These are phyloP conservation scores for Salvia rosmarinus DNA, from an alignment of 257 asterid species.

Conservation along the genomic window DNA sequence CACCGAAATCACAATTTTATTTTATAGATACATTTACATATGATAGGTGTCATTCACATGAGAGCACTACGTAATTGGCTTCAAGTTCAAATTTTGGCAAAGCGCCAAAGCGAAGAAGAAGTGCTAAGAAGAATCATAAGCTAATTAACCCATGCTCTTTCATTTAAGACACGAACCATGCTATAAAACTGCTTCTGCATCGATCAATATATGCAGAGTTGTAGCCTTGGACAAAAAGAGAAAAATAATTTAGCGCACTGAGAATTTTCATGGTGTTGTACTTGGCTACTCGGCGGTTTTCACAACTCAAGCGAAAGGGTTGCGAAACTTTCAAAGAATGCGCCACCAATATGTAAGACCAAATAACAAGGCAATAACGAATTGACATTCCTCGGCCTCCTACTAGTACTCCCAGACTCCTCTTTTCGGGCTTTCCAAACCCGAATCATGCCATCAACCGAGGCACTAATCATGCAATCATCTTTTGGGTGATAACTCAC, in stretches of 20 bases:
- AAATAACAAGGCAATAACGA: not conserved
- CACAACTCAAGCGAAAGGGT: not conserved
- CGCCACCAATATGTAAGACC: not conserved
- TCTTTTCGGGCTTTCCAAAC: slow-evolving; percentile 79
- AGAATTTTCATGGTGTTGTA: not conserved
- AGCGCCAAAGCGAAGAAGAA: too few relatives aligned
- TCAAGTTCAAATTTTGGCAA: not conserved
- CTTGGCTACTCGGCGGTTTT: not conserved
- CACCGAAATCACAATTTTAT: too few relatives aligned
- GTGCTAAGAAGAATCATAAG: too few relatives aligned
- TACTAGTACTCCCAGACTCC: not conserved
- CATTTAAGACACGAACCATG: not conserved
- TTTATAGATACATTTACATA: too few relatives aligned
- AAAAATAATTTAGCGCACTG: not conserved
- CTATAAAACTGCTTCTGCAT: not conserved
- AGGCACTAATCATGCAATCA: slow-evolving; percentile 81
- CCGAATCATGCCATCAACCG: slow-evolving; percentile 84
- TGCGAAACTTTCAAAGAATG: too few relatives aligned
- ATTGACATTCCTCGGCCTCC: slow-evolving; percentile 5
- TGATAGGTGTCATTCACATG: too few relatives aligned
- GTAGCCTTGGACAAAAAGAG: not conserved
- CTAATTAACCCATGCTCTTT: not conserved
- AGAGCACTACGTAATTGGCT: too few relatives aligned
- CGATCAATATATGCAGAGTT: not conserved
- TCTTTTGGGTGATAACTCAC: slow-evolving; percentile 95